Evolutionary conservation across 2,329 filamentous ascomycete genomes (phyloP), one percentile per base, ranked within the genome.

Genomic region (Diaporthe sp.): DNA sequence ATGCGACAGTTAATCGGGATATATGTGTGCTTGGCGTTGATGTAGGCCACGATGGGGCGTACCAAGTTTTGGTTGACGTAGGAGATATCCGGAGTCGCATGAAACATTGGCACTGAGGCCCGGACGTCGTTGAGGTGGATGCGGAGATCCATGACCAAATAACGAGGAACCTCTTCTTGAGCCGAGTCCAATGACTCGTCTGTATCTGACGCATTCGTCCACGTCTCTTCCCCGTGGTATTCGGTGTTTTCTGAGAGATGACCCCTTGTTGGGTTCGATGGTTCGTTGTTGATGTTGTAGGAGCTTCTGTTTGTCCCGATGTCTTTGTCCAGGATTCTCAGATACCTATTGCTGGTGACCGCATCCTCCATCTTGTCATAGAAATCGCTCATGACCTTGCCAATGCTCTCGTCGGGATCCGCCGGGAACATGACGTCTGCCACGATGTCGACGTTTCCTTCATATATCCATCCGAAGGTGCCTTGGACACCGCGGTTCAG

Each of bases 1-100:
- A 99, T 94, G 76, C 96, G 93, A 85, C 97, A 98, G 79, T 93
- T 94, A 79, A 99, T 95, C 35, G 97, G 97, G 57, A 99, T 98
- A 81, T 98, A 98, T 0, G 96, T 97, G 81, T 93, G 93, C 82
- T 95, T 95, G 55, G 95, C 94, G 84, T 99, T 99, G 84, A 99
- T 98, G 83, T 98, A 99, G 9, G 97, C 97, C 54, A 99, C 96
- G 76, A 99, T 99, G 22, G 97, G 97, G 6, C 97, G 92, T 47
- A 98, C 95, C 6, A 98, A 91, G 2, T 97, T 95, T 82, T 97
- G 97, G 84, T 98, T 98, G 80, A 98, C 94, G 82, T 98, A 99
- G 0, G 95, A 97, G 66, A 98, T 90, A 81, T 98, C 94, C 22
- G 91, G 93, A 1, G 94, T 97, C 38, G 74, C 71, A 71, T 80